Evolutionary conservation across 2,329 filamentous ascomycete genomes (phyloP).

Genomic region (Alternaria conjuncta): DNA sequence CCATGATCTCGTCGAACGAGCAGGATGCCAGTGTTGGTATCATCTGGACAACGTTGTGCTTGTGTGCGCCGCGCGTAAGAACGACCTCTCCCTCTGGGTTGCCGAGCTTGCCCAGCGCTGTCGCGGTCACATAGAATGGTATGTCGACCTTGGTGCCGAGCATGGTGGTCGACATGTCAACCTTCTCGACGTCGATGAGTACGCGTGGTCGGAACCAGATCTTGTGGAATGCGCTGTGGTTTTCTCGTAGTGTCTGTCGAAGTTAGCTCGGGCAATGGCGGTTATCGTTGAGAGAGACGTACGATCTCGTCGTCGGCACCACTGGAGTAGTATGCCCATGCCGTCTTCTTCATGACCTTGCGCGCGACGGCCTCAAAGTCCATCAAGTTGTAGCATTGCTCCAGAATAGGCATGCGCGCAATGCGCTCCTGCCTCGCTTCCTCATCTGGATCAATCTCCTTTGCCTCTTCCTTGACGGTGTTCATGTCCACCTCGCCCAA

Average conservation of each 20-base stretch:
- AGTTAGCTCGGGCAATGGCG: constrained; percentile 14
- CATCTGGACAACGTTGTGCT: constrained; percentile 96
- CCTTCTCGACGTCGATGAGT: constrained; percentile 84
- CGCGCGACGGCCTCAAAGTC: constrained; percentile 96
- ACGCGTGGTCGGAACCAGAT: constrained; percentile 95
- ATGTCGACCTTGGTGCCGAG: constrained; percentile 83
- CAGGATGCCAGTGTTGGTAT: constrained; percentile 96
- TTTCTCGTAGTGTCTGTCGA: constrained; percentile 84
- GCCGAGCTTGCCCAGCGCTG: constrained; percentile 92
- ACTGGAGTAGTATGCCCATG: constrained; percentile 97
- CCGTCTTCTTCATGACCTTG: constrained; percentile 90
- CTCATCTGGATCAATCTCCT: constrained; percentile 66
- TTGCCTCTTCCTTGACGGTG: constrained; percentile 44
- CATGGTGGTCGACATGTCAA: constrained; percentile 92
- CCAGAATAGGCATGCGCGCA: constrained; percentile 53
- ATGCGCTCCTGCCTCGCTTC: constrained; percentile 72
- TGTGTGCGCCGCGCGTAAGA: constrained; percentile 80
- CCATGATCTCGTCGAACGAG: constrained; percentile 95
- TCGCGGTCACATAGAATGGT: constrained; percentile 96
- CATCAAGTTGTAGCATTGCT: constrained; percentile 56
- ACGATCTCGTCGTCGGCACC: constrained; percentile 90
- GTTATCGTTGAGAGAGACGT: constrained; percentile 35
- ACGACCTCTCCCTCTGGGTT: constrained; percentile 93
- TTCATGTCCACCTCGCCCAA: constrained; percentile 49
- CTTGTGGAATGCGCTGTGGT: constrained; percentile 94